phyloP scores from a whole-genome alignment of 2,329 filamentous ascomycete species.

The Aureobasidium sp. region DNA sequence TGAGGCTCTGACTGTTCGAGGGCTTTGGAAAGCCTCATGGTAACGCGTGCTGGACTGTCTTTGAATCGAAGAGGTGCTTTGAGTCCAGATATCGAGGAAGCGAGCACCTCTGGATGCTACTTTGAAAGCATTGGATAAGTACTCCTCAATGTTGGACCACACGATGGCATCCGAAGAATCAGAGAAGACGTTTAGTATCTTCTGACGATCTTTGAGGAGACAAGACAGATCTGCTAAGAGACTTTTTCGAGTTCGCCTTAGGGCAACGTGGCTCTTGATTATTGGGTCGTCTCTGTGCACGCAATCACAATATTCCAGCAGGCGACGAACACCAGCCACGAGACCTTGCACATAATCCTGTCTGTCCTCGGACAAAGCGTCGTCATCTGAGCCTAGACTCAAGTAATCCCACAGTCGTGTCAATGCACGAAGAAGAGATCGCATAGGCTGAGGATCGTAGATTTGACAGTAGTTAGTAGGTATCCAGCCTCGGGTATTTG shows the following conservation, averaged over 20 bases:
- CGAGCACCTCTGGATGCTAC: slow-evolving; percentile 86
- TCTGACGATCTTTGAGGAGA: slow-evolving; percentile 82
- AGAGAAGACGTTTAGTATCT: slow-evolving; percentile 66
- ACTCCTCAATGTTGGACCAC: slow-evolving; percentile 78
- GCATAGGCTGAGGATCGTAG: slow-evolving; percentile 84
- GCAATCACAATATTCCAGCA: slow-evolving; percentile 83
- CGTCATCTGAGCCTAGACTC: slow-evolving; percentile 57
- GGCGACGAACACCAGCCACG: slow-evolving; percentile 83
- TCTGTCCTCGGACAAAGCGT: slow-evolving; percentile 73
- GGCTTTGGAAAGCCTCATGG: background rate
- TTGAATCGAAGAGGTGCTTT: slow-evolving; percentile 23
- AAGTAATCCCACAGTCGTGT: slow-evolving; percentile 90
- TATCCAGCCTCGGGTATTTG: slow-evolving; percentile 86
- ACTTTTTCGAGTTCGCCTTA: slow-evolving; percentile 77
- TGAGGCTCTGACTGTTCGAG: background rate
- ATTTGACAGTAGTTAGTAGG: slow-evolving; percentile 97
- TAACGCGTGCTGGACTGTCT: background rate
- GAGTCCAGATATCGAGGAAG: slow-evolving; percentile 80
- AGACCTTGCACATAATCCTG: slow-evolving; percentile 92
- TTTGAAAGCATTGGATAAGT: slow-evolving; percentile 88
- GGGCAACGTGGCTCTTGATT: slow-evolving; percentile 65
- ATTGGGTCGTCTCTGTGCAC: slow-evolving; percentile 72
- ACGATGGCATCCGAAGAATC: slow-evolving; percentile 48
- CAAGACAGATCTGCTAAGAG: slow-evolving; percentile 83
- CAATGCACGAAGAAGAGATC: slow-evolving; percentile 74